Evolutionary conservation across 2,329 filamentous ascomycete genomes (phyloP).

Genomic region (Dactylonectria estremocensis): DNA sequence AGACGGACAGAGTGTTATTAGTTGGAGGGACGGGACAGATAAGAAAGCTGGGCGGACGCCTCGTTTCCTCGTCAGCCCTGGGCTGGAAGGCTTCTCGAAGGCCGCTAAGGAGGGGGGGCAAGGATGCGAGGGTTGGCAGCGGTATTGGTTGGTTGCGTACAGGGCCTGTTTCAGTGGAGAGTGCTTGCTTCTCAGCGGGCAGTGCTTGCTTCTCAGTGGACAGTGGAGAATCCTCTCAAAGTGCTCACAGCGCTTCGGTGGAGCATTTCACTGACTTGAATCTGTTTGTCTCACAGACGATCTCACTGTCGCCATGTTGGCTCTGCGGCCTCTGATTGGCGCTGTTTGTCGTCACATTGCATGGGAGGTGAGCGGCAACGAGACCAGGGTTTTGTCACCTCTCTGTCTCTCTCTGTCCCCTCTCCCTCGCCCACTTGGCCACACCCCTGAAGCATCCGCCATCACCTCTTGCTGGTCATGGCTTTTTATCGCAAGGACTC

Average conservation of each 20-base stretch:
- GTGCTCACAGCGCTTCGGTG: no score
- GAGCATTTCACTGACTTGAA: neutral
- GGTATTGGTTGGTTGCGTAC: no score
- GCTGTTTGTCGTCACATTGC: neutral
- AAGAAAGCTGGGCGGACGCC: slow-evolving; percentile 10
- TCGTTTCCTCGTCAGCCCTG: slow-evolving; percentile 30
- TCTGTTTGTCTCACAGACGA: neutral
- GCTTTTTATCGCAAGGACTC: no score
- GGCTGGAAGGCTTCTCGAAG: slow-evolving; percentile 29
- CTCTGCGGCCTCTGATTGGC: neutral
- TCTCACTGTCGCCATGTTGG: neutral
- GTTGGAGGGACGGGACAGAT: neutral
- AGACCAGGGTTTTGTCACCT: neutral
- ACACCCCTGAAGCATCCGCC: neutral
- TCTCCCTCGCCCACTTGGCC: neutral
- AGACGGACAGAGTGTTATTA: neutral
- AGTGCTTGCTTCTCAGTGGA: no score
- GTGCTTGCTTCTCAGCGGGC: no score
- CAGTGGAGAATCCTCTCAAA: no score
- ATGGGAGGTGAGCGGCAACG: neutral
- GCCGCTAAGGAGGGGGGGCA: slow-evolving; percentile 22
- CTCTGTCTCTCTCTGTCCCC: neutral
- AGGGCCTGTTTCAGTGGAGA: no score
- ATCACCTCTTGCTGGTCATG: no score
- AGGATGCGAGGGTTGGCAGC: no score